Evolutionary conservation across 495 filamentous ascomycete genomes (phyloP), one percentile per base, ranked within the genome.

Genomic region (Hypoxylon intermedium): DNA sequence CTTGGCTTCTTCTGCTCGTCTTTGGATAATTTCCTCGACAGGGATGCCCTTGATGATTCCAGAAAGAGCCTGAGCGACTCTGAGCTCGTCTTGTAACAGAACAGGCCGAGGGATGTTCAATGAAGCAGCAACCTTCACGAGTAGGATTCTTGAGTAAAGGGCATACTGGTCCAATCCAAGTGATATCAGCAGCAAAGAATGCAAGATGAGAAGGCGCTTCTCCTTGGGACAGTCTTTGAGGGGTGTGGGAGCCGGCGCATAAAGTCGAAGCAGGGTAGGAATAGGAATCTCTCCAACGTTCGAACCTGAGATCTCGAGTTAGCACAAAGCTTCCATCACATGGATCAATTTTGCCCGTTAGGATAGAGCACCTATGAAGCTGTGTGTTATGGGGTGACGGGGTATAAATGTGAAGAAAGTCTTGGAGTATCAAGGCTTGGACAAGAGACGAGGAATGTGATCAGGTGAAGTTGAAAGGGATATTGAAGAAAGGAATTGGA

Each of bases 81-180:
- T 84, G 13, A 83, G 78, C 72, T 97, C 92, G 38, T 93, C 85
- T 28, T 86, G 81, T 15, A 85, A 79, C 12, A 96, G 75, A 23
- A 87, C 72, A 34, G 82, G 81, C 9, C 87, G 75, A 2, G 86
- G 83, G 11, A 96, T 72, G 12, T 81, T 74, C 3, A 96, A 73
- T 12, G 87, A 90, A 6, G 88, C 87, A 6, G 87, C 74, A 9
- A 92, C 72, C 62, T 88, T 78, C 6, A 93, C 69, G 24, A 97
- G 81, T 7, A 96, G 71, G 12, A 93, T 81, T 13, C 92, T 83
- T 4, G 91, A 92, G 47, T 89, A 85, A 7, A 89, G 83, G 53
- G 79, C 81, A 69, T 97, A 96, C 49, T 90, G 83, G 68, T 94
- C 87, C n/a, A 96, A 70, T 5, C 89, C 92, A 16, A 97, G 77